Percentiles rank a stretch among this genome's conserved stretches.
These are phyloP conservation scores for Senna siamea DNA, from an alignment of 306 rosid genomes.

Conservation along the genomic window DNA sequence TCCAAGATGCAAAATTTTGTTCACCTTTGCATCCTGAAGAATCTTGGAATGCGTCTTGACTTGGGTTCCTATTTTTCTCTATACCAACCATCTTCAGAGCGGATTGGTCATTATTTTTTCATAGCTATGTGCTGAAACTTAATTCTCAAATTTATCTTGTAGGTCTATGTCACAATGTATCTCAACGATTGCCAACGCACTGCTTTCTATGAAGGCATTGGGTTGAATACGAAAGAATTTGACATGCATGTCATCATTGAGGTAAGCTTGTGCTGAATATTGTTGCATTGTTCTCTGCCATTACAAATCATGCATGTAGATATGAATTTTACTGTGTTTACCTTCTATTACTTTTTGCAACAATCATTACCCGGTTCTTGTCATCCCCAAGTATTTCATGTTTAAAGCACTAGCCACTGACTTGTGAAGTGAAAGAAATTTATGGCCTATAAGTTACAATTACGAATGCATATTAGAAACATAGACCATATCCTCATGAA, in stretches of 20 bases:
- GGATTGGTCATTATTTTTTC: background rate
- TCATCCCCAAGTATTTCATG: background rate
- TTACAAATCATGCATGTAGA: too few species aligned
- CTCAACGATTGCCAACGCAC: conserved; percentile 98
- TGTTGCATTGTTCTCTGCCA: background rate
- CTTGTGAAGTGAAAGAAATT: too few species aligned
- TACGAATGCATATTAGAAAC: conserved; percentile 13
- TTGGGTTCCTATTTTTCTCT: background rate
- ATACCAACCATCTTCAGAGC: background rate
- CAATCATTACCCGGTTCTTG: background rate
- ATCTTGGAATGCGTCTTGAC: background rate
- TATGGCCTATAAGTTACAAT: background rate
- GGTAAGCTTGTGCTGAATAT: conserved; percentile 53
- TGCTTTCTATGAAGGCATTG: conserved; percentile 95
- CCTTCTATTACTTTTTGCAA: background rate
- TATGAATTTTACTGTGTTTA: too few species aligned
- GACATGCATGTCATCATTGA: conserved; percentile 99
- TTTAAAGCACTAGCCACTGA: background rate
- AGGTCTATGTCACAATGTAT: conserved; percentile 98
- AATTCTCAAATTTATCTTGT: conserved; percentile 40
- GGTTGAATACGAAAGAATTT: conserved; percentile 88
- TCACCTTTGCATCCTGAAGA: background rate
- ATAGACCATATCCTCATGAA: conserved; percentile 2
- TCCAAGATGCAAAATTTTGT: conserved; percentile 19
- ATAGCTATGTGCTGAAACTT: background rate